Percentiles rank a stretch among this genome's conserved stretches.
phyloP scores from a whole-genome alignment of 1,284 basidiomycete genomes.

The Ustilago nuda region DNA sequence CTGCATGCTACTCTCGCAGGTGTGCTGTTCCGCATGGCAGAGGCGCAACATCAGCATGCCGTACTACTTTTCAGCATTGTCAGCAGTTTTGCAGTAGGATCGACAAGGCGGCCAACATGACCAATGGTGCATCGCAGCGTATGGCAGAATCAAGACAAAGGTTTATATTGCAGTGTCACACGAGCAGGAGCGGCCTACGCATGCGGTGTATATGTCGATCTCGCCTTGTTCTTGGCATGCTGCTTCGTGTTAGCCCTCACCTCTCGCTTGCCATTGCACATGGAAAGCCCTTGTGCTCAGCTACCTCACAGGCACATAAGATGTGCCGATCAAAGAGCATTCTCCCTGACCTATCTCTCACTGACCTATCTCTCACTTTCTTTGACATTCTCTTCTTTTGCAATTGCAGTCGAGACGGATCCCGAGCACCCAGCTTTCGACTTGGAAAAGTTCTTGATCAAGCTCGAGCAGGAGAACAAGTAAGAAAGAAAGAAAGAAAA shows the following conservation, averaged over 20 bases:
- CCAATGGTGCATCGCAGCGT: too few relatives aligned
- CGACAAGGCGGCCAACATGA: background rate
- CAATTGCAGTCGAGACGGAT: constrained; percentile 74
- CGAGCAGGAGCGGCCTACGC: background rate
- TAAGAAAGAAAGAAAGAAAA: background rate
- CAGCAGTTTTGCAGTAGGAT: background rate
- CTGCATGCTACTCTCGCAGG: too few relatives aligned
- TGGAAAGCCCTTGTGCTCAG: background rate
- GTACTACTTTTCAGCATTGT: background rate
- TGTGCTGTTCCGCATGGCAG: too few relatives aligned
- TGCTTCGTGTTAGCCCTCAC: background rate
- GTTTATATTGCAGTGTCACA: background rate
- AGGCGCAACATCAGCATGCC: too few relatives aligned
- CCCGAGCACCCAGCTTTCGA: constrained; percentile 96
- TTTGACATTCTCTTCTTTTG: constrained; percentile 73
- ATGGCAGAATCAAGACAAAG: background rate
- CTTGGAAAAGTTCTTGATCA: constrained; percentile 84
- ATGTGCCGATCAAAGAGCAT: background rate
- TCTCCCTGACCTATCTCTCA: constrained; percentile 3
- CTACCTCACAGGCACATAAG: background rate
- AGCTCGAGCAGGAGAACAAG: constrained; percentile 60
- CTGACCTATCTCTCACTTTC: constrained; percentile 7
- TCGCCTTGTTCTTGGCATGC: background rate
- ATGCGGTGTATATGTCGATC: background rate
- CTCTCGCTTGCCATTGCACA: background rate